Evolutionary conservation across 805 yeast genomes (phyloP), one percentile per base, ranked within the genome.

Genomic region (Yamadazyma tumulicola): DNA sequence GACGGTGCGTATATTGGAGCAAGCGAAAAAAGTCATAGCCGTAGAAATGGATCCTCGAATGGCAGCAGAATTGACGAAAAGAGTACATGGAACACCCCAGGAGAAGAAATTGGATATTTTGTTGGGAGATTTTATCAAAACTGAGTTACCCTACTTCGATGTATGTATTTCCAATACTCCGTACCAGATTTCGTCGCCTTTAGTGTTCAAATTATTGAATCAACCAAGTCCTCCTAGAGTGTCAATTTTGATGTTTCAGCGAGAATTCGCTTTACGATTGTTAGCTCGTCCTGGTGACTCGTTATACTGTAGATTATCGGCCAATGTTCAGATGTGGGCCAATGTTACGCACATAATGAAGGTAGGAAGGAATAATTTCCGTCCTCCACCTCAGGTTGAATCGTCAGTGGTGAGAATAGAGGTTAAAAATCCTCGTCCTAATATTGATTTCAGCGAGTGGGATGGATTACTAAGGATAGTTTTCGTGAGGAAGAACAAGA

Each of bases 281-380:
- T 69, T 93, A 34, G 98, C 98, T 1, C 77, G 95, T 48, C 97
- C 98, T 0, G 98, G 98, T n/a, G 97, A 93, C 49, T 61, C 86
- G 1, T 68, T 93, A 25, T 93, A 91, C 66, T 88, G 96, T 61
- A 76, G 98, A 52, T 71, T 93, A 35, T 83, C 95, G 20, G 97
- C 96, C 19, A 93, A 93, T 54, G 97, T 93, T 1, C 98, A 93
- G 55, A 91, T 93, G 97, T 93, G 97, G 97, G 96, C 97, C n/a
- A 86, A 86, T 46, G 97, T 93, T 11, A 88, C 95, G 6, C 98
- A 93, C 58, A 85, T 93, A 35, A 93, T 93, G 98, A 93, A 93
- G 61, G 98, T 93, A 19, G 97, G 97, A 16, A 84, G 80, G 55
- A 93, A 93, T 56, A 93, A 93, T 55, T 93, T 93, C 69, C 74